Base-by-base conservation (phyloP, 805 yeast species). In the Candida lessepsii region DNA sequence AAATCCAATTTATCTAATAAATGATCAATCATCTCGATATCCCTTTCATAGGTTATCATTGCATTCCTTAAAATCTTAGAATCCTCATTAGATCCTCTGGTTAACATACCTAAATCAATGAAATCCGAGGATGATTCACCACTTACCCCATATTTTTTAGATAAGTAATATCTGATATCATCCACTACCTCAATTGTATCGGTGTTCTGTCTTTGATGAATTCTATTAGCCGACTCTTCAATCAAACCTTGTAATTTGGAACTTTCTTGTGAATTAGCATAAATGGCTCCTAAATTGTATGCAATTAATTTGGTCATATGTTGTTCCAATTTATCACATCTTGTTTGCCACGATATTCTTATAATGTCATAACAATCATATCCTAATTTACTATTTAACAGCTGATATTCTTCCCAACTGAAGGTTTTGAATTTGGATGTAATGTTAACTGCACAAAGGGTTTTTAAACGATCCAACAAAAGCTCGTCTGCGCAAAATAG, bases 111-210 rank as follows among this genome's bases (percentile, higher is more conserved):
- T 23, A 49, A 39, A 3, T 60, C 57, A 29, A 53, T 58, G 36
- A 59, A 55, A 29, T 58, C 61, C 19, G 48, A 44, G 16, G 44
- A 32, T n/a, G 51, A 47, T 9, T 53, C 60, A 27, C 55, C 61
- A 39, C 46, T 45, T 5, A 63, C 58, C 1, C 56, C 55, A 40
- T 66, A 59, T 48, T 63, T 64, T 50, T 71, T 67, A 9, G 64
- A 52, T 33, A 86, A 57, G 47, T 80, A 82, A 57, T 73, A 86
- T 47, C 89, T 66, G 9, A 86, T 80, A 61, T 85, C 95, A 58
- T 85, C 95, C 19, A 86, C 67, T 49, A 86, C 63, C 51, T 86
- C 95, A 53, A 86, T 82, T 1, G 91, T 82, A 61, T 86, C 95
- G 0, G 85, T 81, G 44, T 80, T 86, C 49, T 86, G 80, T 53